A percentile compares a stretch with the other conserved stretches of the same genome.
Conservation (phyloP, 1,139 yeast genomes). For the Candida glucosophila region DNA sequence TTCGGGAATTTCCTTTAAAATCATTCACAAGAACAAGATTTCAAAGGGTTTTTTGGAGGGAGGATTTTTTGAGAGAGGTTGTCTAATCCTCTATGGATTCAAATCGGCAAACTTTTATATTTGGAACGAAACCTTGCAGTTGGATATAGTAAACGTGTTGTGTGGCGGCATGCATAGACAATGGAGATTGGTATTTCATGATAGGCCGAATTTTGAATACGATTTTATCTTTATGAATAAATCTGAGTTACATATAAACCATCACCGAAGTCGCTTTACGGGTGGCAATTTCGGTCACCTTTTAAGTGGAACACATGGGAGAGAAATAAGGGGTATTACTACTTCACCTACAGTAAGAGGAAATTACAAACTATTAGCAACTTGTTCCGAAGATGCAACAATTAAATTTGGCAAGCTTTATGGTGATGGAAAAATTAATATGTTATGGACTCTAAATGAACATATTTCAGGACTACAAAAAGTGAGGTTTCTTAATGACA, state of each 20-base stretch:
- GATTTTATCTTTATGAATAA: conserved; percentile 52
- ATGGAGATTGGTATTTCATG: conserved; percentile 46
- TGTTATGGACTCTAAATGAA: conserved; percentile 58
- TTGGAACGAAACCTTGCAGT: conserved; percentile 75
- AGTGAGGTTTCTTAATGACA: conserved; percentile 50
- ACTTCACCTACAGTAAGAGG: conserved; percentile 9
- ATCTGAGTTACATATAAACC: conserved; percentile 26
- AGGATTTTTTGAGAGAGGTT: conserved; percentile 36
- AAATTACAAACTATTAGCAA: conserved; percentile 38
- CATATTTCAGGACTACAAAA: conserved; percentile 88
- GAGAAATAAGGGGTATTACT: conserved; percentile 67
- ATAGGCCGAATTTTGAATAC: conserved; percentile 7
- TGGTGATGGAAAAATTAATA: conserved; percentile 30
- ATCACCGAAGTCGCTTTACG: conserved; percentile 13
- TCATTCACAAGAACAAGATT: conserved; percentile 42
- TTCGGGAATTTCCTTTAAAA: conserved; percentile 16
- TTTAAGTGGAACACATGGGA: conserved; percentile 72
- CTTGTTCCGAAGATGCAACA: conserved; percentile 88
- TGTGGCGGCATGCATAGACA: conserved; percentile 92
- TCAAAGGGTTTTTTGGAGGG: conserved; percentile 81
- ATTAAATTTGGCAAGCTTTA: conserved; percentile 47
- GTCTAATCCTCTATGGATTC: conserved; percentile 69
- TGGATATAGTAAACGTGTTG: conserved; percentile 58
- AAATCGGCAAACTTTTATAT: conserved; percentile 69
- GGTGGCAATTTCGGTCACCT: conserved; percentile 18